Conservation (phyloP, 306 rosid genomes). For the Medicago lupulina region DNA sequence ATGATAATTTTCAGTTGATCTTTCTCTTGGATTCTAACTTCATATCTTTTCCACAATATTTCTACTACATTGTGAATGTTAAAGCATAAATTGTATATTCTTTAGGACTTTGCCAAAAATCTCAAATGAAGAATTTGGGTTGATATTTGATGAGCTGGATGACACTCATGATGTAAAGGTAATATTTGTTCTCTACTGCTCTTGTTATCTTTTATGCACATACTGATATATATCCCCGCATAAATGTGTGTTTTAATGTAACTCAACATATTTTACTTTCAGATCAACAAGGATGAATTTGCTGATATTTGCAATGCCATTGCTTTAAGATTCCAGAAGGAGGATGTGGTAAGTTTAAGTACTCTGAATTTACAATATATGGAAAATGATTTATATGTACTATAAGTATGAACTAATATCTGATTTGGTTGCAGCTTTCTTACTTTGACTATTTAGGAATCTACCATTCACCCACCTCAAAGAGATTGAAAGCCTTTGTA, state of each 20-base stretch:
- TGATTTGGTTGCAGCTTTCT: constrained; percentile 73
- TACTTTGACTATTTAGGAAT: constrained; percentile 65
- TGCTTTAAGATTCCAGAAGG: constrained; percentile 83
- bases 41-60: constrained; percentile 19
- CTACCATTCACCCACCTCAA: constrained; percentile 63
- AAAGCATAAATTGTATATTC: constrained; percentile 36
- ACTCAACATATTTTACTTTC: constrained; percentile 37
- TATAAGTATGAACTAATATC: constrained; percentile 38
- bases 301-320: constrained; percentile 95
- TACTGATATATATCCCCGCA: neutral
- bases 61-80: constrained; percentile 41
- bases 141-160: constrained; percentile 93
- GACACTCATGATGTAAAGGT: constrained; percentile 88
- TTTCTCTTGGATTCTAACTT: constrained; percentile 26
- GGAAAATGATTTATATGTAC: constrained; percentile 33
- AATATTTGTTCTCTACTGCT: constrained; percentile 28
- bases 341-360: constrained; percentile 69
- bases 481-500: constrained; percentile 73
- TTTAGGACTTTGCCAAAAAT: constrained; percentile 85
- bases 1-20: constrained; percentile 6
- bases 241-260: constrained; percentile 29
- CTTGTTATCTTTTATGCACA: constrained; percentile 21
- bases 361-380: constrained; percentile 23
- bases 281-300: constrained; percentile 89
- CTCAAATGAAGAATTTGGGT: constrained; percentile 78